A percentile compares a stretch with the other conserved stretches of the same genome.
Conservation (phyloP, 2,329 filamentous ascomycete species). For the Aquanectria penicillioides region DNA sequence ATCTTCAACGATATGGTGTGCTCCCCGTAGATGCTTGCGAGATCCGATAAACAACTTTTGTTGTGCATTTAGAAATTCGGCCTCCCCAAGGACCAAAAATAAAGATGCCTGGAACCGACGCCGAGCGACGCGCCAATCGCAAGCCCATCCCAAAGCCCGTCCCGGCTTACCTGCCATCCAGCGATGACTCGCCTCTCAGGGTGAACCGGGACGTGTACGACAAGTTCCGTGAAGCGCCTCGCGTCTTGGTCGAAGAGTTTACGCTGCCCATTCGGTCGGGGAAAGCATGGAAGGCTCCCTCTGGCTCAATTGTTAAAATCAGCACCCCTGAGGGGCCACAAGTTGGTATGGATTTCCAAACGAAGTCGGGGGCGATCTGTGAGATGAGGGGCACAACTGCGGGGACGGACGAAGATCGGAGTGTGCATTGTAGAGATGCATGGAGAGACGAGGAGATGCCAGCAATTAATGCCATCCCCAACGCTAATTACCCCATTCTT, state of each 20-base stretch:
- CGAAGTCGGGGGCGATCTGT: neutral
- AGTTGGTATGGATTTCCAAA: constrained; percentile 59
- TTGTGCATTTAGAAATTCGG: neutral
- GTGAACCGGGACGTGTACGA: constrained; percentile 65
- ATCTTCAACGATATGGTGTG: constrained; percentile 1
- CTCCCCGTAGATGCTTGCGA: neutral
- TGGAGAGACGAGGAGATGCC: neutral
- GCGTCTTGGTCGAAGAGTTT: constrained; percentile 60
- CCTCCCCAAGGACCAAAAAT: neutral
- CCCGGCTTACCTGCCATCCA: constrained; percentile 59
- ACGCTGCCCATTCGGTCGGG: constrained; percentile 79
- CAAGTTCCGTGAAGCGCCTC: constrained; percentile 63
- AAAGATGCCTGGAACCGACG: constrained; percentile 38
- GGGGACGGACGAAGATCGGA: neutral
- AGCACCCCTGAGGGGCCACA: constrained; percentile 82
- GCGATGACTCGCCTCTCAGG: constrained; percentile 52
- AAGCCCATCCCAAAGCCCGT: constrained; percentile 58
- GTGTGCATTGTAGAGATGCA: neutral
- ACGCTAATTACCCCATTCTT: constrained; percentile 4
- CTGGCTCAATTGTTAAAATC: constrained; percentile 75
- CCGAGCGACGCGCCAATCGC: constrained; percentile 54
- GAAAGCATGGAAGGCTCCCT: constrained; percentile 75
- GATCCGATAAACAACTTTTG: neutral
- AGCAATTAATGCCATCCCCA: too few relatives aligned
- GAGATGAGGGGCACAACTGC: neutral